phyloP scores from a whole-genome alignment of 768 basidiomycete genomes.

The Auricularia sp. region DNA sequence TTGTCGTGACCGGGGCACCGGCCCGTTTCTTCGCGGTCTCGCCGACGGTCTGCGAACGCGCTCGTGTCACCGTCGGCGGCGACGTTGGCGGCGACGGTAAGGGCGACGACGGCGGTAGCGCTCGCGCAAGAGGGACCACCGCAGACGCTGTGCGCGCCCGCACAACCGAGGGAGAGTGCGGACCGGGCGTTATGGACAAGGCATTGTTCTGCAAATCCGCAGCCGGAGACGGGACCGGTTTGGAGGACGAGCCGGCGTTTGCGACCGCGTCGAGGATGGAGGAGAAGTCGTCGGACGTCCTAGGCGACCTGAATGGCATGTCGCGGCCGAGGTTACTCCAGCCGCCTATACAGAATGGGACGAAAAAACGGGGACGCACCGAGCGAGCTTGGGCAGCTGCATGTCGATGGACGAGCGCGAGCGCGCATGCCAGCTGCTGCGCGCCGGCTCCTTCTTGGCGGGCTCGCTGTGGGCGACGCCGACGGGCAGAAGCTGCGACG shows the following conservation, averaged over 20 bases:
- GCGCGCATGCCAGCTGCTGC: background rate
- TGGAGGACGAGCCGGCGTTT: background rate
- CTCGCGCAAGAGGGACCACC: background rate
- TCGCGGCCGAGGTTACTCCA: background rate
- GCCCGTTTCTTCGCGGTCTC: background rate
- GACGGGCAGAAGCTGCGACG: background rate
- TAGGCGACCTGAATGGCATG: background rate
- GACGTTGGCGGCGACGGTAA: background rate
- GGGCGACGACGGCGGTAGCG: background rate
- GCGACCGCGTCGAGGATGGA: conserved; percentile 2
- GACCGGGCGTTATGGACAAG: background rate
- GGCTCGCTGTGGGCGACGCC: background rate
- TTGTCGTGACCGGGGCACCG: background rate
- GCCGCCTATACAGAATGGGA: background rate
- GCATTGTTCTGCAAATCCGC: background rate
- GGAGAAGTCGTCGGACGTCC: background rate
- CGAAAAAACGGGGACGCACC: background rate
- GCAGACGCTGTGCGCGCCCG: background rate
- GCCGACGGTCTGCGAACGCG: background rate
- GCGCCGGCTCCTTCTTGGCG: background rate
- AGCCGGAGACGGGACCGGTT: background rate
- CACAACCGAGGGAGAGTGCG: too few species aligned
- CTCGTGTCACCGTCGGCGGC: background rate
- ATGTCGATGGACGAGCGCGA: conserved; percentile 1
- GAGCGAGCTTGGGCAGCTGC: background rate